Percentiles rank a stretch among this genome's conserved stretches.
Conservation (phyloP, 2,329 filamentous ascomycete genomes). For the Xylaria sp. region DNA sequence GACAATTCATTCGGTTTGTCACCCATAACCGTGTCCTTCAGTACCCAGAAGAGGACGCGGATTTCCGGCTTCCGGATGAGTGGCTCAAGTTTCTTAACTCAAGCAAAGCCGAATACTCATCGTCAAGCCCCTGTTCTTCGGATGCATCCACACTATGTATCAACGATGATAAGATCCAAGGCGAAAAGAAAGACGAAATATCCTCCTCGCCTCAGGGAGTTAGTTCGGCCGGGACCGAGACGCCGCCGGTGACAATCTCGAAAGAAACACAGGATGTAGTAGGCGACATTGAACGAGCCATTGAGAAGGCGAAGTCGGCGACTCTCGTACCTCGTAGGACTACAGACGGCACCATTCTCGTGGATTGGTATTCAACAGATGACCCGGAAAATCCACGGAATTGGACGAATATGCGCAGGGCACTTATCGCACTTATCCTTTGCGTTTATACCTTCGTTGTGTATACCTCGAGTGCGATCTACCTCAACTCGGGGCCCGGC, state of each 20-base stretch:
- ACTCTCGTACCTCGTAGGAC: constrained; percentile 35
- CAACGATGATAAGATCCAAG: constrained; percentile 35
- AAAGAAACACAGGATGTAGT: constrained; percentile 35
- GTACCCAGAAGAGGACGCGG: constrained; percentile 32
- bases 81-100: constrained; percentile 22
- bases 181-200: constrained; percentile 22
- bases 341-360: constrained; percentile 38
- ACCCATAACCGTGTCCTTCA: constrained; percentile 35
- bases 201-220: constrained; percentile 24
- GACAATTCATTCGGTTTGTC: constrained; percentile 39
- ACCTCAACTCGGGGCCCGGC: constrained; percentile 51
- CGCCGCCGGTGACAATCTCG: constrained; percentile 35
- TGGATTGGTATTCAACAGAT: constrained; percentile 51
- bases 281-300: constrained; percentile 34
- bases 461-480: constrained; percentile 59
- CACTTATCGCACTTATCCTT: constrained; percentile 51
- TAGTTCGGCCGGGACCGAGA: constrained; percentile 31
- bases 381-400: constrained; percentile 46
- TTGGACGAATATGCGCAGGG: constrained; percentile 48
- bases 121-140: constrained; percentile 18
- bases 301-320: constrained; percentile 38
- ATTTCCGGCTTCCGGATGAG: constrained; percentile 33
- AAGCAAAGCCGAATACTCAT: background rate
- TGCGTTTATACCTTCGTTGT: constrained; percentile 66
- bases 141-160: constrained; percentile 22